phyloP scores from a whole-genome alignment of 208 protist genomes.

The Blastocrithidia nonstop region DNA sequence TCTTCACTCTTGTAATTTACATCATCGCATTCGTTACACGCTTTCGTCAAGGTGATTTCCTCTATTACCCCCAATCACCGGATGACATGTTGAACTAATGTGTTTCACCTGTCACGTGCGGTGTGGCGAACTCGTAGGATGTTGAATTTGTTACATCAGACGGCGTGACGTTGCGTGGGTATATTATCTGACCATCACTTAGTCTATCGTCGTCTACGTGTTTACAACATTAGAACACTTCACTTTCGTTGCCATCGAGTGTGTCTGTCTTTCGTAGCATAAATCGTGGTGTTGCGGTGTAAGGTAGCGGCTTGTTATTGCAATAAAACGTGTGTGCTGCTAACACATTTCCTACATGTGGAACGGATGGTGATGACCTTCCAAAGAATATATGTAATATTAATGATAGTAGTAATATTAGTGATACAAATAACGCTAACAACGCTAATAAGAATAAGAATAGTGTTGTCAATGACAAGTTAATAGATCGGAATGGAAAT shows the following conservation, averaged over 20 bases:
- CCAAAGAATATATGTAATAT: no score
- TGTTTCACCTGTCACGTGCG: conserved; percentile 31
- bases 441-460: conserved; percentile 1
- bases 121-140: conserved; percentile 35
- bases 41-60: conserved; percentile 23
- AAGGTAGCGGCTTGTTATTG: background rate
- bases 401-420: background rate
- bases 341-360: background rate
- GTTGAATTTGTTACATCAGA: conserved; percentile 48
- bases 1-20: conserved; percentile 10
- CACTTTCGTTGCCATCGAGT: no score
- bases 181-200: conserved; percentile 46
- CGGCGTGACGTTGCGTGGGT: conserved; percentile 50
- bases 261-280: no score
- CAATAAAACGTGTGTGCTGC: background rate
- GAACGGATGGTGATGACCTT: no score
- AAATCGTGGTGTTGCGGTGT: no score
- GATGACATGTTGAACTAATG: conserved; percentile 31
- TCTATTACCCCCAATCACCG: conserved; percentile 59
- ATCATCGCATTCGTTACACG: conserved; percentile 13
- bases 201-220: conserved; percentile 4
- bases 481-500: background rate
- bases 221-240: background rate
- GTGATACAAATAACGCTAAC: background rate
- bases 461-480: no score